Percentiles rank a stretch among this genome's conserved stretches.
Conservation (phyloP, 1,284 basidiomycete species). For the Tetrapyrgos nigripes region DNA sequence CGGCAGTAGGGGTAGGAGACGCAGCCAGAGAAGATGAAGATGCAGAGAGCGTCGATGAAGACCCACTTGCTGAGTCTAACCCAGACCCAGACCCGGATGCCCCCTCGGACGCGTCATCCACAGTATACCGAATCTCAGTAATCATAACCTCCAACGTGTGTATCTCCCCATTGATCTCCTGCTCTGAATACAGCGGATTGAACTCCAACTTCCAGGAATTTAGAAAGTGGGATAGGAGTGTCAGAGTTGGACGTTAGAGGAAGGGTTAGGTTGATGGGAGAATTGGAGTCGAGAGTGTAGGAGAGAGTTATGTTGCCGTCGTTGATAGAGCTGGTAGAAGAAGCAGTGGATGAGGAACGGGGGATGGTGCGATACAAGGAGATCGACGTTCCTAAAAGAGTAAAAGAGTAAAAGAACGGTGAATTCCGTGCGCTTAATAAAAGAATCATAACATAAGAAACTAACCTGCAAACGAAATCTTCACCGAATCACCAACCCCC, state of each 20-base stretch:
- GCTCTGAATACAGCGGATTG: too few species aligned
- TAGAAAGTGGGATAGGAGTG: constrained; percentile 35
- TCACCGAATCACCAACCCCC: constrained; percentile 38
- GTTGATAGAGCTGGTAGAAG: too few species aligned
- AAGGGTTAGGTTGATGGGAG: constrained; percentile 25
- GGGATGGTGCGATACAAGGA: constrained; percentile 40
- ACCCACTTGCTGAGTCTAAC: too few species aligned
- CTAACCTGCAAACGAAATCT: constrained; percentile 42
- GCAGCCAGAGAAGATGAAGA: too few species aligned
- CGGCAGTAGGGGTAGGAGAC: too few species aligned
- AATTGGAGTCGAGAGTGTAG: constrained; percentile 39
- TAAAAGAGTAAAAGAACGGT: constrained; percentile 8
- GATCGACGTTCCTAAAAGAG: constrained; percentile 38
- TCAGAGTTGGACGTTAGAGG: constrained; percentile 33
- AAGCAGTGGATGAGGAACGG: constrained; percentile 1
- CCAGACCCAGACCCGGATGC: too few species aligned
- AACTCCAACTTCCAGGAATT: constrained; percentile 39
- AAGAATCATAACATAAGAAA: constrained; percentile 5
- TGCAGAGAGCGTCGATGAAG: too few species aligned
- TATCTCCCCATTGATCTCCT: too few species aligned
- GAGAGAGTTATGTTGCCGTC: constrained; percentile 37
- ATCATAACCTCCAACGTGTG: too few species aligned
- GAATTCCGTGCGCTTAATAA: too few species aligned
- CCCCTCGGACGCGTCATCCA: too few species aligned
- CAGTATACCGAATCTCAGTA: too few species aligned